phyloP scores from a whole-genome alignment of 768 basidiomycete species.

The Podaxis mareebaensis region DNA sequence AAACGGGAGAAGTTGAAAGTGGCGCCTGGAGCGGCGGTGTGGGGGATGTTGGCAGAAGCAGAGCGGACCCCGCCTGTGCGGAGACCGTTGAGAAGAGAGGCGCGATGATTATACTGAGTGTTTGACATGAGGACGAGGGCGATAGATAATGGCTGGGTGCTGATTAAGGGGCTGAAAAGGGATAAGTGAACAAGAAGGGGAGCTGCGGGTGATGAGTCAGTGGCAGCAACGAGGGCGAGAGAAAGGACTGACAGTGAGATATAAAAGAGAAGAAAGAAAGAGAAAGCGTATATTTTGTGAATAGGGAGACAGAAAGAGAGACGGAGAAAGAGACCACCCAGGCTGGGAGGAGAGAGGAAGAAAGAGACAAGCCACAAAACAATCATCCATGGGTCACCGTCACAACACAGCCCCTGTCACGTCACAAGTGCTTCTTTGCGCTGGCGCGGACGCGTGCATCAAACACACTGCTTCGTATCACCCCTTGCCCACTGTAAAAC shows the following conservation, averaged over 20 bases:
- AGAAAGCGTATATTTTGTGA: slow-evolving; percentile 24
- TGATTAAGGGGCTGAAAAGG: slow-evolving; percentile 24
- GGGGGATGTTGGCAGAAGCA: slow-evolving; percentile 58
- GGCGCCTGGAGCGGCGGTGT: slow-evolving; percentile 64
- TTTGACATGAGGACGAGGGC: slow-evolving; percentile 41
- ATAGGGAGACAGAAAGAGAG: slow-evolving; percentile 29
- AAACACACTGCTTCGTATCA: slow-evolving; percentile 79
- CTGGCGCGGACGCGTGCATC: slow-evolving; percentile 82
- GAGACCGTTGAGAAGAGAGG: slow-evolving; percentile 85
- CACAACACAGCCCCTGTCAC: slow-evolving; percentile 28
- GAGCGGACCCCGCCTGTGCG: slow-evolving; percentile 90
- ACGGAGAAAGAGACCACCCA: slow-evolving; percentile 31
- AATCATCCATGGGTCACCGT: slow-evolving; percentile 7
- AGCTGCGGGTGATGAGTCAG: slow-evolving; percentile 19
- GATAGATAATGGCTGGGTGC: slow-evolving; percentile 32
- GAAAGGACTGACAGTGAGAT: slow-evolving; percentile 22
- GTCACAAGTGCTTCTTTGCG: slow-evolving; percentile 79
- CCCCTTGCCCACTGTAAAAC: slow-evolving; percentile 90
- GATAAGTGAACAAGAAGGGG: slow-evolving; percentile 38
- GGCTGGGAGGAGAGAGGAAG: slow-evolving; percentile 32
- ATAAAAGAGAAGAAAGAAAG: slow-evolving; percentile 22
- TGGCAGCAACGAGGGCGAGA: slow-evolving; percentile 20
- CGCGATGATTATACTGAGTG: slow-evolving; percentile 58
- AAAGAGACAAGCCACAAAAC: slow-evolving; percentile 29
- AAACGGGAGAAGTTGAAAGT: slow-evolving; percentile 68